Percentiles rank a stretch among this genome's conserved stretches.
Conservation (phyloP, 306 rosid species). For the Acmispon strigosus region DNA sequence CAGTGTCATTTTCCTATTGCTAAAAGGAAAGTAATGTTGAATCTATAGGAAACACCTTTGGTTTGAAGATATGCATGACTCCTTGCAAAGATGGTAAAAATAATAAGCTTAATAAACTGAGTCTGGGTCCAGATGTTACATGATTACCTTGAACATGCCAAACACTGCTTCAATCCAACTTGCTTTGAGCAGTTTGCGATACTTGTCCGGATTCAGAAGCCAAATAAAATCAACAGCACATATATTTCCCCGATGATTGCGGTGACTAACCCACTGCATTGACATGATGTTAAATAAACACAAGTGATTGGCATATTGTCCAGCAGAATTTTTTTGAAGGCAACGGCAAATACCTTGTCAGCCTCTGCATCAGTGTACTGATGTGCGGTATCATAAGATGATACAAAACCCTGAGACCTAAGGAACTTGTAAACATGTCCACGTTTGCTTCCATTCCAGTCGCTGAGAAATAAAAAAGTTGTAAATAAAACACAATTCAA, state of each 20-base stretch:
- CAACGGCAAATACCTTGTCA: constrained; percentile 53
- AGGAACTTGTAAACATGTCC: constrained; percentile 94
- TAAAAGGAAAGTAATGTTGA: not conserved
- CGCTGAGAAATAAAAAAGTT: constrained; percentile 43
- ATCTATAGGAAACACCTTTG: not conserved
- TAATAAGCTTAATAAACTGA: not conserved
- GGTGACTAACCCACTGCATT: constrained; percentile 94
- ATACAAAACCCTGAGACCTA: constrained; percentile 87
- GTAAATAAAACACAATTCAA: not conserved
- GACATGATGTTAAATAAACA: constrained; percentile 3
- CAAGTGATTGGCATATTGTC: not conserved
- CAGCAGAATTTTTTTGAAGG: not conserved
- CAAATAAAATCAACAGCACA: constrained; percentile 96
- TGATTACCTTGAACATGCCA: constrained; percentile 74
- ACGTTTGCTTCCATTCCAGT: constrained; percentile 99
- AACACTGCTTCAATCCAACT: constrained; percentile 82
- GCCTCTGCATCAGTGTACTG: constrained; percentile 88
- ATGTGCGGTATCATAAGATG: constrained; percentile 94
- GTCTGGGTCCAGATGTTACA: not conserved
- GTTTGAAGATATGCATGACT: not conserved
- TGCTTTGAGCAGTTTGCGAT: constrained; percentile 57
- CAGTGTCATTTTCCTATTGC: not conserved
- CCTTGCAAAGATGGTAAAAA: constrained; percentile 2
- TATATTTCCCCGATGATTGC: constrained; percentile 90
- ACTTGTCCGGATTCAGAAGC: constrained; percentile 82